Base-by-base conservation (phyloP, 2,329 filamentous ascomycete species). In the Penicillium sp. region DNA sequence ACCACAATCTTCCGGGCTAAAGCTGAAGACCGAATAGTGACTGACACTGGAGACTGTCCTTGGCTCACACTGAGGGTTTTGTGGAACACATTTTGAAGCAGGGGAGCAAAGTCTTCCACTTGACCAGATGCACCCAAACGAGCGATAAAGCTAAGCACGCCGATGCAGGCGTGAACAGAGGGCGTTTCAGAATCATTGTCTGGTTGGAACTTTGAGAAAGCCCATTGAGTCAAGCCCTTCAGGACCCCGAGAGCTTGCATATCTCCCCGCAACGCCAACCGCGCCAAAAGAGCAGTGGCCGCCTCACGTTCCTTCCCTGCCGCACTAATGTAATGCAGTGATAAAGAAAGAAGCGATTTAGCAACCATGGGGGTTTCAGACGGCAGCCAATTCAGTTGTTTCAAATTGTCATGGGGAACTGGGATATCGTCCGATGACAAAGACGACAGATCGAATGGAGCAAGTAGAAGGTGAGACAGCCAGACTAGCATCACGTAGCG, bases 221-320 rank as follows among this genome's bases (percentile, higher is more conserved):
- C 84, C 89, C 90, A 95, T 31, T 81, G 70, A 2, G 91, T 81
- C 9, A 96, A 77, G 2, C 81, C 79, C 43, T 84, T 75, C 32
- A 94, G 78, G 3, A 97, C 77, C 0, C 88, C 86, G 9, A 92
- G 75, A 47, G 83, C 78, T 72, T 93, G 89, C 90, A 97, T 96
- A 70, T 99, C 94, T 44, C 84, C 85, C 14, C 94, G 84, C 69
- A 92, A 85, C n/a, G 87, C 84, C 43, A 97, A 79, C 43, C 92
- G 84, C 16, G 96, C 89, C 7, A 99, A 79, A 22, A 97, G 79
- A 2, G 84, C 81, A 55, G 88, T 91, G n/a, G 94, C 92, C 9
- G 92, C 91, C 72, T 94, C 90, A 53, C 90, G 85, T 68, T 97
- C 93, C 65, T 96, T 97, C 0, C 92, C 91, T 0, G 93, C 82